Percentiles rank a stretch among this genome's conserved stretches.
phyloP scores from a whole-genome alignment of 2,329 filamentous ascomycete genomes.

The Aureobasidium leucospermi region DNA sequence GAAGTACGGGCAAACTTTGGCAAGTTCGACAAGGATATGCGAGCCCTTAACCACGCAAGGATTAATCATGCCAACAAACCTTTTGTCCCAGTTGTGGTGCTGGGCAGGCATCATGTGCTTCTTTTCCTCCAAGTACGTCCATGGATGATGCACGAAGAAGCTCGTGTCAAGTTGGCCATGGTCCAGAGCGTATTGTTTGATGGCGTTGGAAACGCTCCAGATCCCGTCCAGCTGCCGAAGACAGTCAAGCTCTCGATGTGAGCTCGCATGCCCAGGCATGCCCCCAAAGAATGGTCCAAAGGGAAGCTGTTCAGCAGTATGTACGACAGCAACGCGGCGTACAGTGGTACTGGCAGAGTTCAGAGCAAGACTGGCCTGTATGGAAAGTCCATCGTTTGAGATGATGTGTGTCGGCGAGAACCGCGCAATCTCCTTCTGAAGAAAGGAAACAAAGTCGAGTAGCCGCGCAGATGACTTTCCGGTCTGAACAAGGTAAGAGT shows the following conservation, averaged over 20 bases:
- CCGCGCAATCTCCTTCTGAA: background rate
- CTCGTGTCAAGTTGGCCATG: slow-evolving; percentile 16
- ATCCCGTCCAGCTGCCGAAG: background rate
- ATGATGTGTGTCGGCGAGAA: background rate
- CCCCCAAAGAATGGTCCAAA: background rate
- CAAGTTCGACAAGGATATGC: slow-evolving; percentile 16
- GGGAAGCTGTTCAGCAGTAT: background rate
- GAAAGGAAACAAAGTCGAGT: background rate
- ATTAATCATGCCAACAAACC: slow-evolving; percentile 18
- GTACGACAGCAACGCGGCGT: background rate
- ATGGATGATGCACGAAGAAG: slow-evolving; percentile 17
- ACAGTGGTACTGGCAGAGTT: background rate
- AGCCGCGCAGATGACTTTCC: background rate
- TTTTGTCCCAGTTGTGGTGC: slow-evolving; percentile 17
- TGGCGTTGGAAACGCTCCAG: background rate
- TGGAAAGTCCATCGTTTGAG: background rate
- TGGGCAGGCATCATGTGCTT: slow-evolving; percentile 13
- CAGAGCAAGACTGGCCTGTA: background rate
- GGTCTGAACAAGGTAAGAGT: background rate
- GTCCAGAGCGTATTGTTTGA: slow-evolving; percentile 13
- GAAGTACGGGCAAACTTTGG: slow-evolving; percentile 16
- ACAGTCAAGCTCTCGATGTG: background rate
- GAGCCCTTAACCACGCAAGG: slow-evolving; percentile 18
- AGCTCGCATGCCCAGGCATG: background rate
- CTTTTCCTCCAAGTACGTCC: slow-evolving; percentile 18